A percentile compares a stretch with the other conserved stretches of the same genome.
These are phyloP conservation scores for Osmozyma mogii DNA, from an alignment of 805 yeast species.

Conservation along the genomic window DNA sequence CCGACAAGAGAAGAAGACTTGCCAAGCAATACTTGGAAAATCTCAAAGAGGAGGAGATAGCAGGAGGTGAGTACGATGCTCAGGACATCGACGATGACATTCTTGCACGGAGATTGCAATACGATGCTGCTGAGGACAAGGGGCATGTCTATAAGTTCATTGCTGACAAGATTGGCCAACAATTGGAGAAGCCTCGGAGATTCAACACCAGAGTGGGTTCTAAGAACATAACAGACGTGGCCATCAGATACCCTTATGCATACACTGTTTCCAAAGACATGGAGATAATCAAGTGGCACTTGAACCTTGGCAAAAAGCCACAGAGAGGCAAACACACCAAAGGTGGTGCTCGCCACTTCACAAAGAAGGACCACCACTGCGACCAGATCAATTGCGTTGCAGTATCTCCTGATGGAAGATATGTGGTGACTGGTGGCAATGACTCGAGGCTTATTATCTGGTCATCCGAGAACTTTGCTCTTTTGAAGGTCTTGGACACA, in stretches of 20 bases:
- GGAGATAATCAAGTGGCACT: conserved; percentile 73
- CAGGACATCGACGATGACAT: conserved; percentile 84
- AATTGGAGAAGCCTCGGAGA: conserved; percentile 33
- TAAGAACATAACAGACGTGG: conserved; percentile 46
- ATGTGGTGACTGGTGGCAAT: conserved; percentile 83
- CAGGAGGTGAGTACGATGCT: conserved; percentile 64
- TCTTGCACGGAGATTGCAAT: conserved; percentile 67
- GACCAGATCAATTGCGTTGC: conserved; percentile 74
- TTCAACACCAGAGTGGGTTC: conserved; percentile 51
- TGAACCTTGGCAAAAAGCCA: conserved; percentile 51
- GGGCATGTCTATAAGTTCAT: conserved; percentile 73
- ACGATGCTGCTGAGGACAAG: conserved; percentile 84
- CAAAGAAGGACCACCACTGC: conserved; percentile 57
- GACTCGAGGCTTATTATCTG: conserved; percentile 79
- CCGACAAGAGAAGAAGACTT: conserved; percentile 87
- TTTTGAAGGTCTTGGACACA: conserved; percentile 71
- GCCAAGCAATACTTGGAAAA: conserved; percentile 89
- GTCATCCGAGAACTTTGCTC: conserved; percentile 72
- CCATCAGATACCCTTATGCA: conserved; percentile 53
- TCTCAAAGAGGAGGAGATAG: conserved; percentile 49
- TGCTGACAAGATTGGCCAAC: conserved; percentile 41
- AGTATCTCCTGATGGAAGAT: conserved; percentile 79
- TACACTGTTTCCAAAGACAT: conserved; percentile 80
- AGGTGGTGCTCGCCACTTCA: conserved; percentile 48
- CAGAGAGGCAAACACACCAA: conserved; percentile 52